Percentiles rank a stretch among this genome's conserved stretches.
Evolutionary conservation across 2,329 filamentous ascomycete genomes (phyloP).

Genomic region (Colletotrichum euphorbiae): DNA sequence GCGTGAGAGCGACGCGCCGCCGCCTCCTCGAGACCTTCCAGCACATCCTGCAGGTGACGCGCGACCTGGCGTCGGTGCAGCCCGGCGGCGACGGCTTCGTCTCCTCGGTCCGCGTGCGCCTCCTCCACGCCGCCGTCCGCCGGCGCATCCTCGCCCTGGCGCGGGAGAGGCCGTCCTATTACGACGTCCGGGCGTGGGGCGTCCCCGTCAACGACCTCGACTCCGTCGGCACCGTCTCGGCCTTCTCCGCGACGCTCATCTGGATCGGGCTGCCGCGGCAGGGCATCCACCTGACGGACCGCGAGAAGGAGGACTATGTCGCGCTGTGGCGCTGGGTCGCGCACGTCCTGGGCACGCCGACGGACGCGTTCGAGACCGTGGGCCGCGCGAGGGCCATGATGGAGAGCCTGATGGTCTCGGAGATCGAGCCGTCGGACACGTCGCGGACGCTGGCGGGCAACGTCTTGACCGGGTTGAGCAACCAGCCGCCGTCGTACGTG

Average conservation of each 20-base stretch:
- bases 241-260: slow-evolving; percentile 76
- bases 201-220: slow-evolving; percentile 82
- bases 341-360: slow-evolving; percentile 77
- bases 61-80: slow-evolving; percentile 71
- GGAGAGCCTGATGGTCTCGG: slow-evolving; percentile 74
- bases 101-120: slow-evolving; percentile 71
- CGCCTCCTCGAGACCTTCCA: slow-evolving; percentile 78
- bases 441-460: slow-evolving; percentile 78
- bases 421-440: slow-evolving; percentile 73
- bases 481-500: slow-evolving; percentile 73
- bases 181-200: slow-evolving; percentile 67
- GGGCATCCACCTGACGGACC: slow-evolving; percentile 72
- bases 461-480: slow-evolving; percentile 76
- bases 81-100: slow-evolving; percentile 74
- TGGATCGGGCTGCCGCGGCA: slow-evolving; percentile 78
- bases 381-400: slow-evolving; percentile 70
- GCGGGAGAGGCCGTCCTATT: slow-evolving; percentile 67
- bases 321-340: slow-evolving; percentile 82
- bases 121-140: slow-evolving; percentile 74
- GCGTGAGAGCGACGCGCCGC: slow-evolving; percentile 72
- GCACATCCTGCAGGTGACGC: slow-evolving; percentile 78
- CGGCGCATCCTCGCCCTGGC: slow-evolving; percentile 70
- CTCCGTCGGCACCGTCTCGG: slow-evolving; percentile 76
- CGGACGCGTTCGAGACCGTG: slow-evolving; percentile 67
- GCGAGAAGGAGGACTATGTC: slow-evolving; percentile 76